phyloP scores from a whole-genome alignment of 768 basidiomycete species.

The Pleurotus salmoneostramineus region DNA sequence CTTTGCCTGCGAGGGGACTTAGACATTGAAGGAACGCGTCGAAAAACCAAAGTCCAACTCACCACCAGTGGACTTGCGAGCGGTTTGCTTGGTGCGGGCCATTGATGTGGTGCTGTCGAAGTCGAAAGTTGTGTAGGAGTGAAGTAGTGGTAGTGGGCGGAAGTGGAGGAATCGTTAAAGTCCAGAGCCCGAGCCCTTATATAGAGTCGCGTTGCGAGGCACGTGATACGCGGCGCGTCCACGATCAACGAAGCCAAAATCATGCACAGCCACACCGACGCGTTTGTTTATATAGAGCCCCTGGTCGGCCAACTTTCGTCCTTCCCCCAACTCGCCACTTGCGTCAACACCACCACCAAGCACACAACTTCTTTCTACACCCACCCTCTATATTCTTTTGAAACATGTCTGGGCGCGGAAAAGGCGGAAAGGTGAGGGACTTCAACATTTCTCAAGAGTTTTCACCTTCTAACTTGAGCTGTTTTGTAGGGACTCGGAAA shows the following conservation, averaged over 20 bases:
- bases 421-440: conserved; percentile 63
- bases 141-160: conserved; percentile 12
- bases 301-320: neutral
- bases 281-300: conserved; percentile 13
- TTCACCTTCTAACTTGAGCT: neutral
- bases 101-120: conserved; percentile 23
- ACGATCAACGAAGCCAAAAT: conserved; percentile 15
- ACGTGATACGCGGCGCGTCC: conserved; percentile 14
- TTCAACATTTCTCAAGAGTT: neutral
- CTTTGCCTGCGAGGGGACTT: conserved; percentile 36
- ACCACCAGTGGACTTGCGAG: conserved; percentile 60
- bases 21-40: neutral
- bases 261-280: conserved; percentile 24
- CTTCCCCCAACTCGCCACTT: conserved; percentile 16
- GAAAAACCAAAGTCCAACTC: conserved; percentile 28
- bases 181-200: conserved; percentile 17
- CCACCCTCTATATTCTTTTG: neutral
- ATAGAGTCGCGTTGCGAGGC: conserved; percentile 17
- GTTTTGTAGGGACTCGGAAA: conserved; percentile 67
- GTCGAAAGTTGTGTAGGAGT: neutral
- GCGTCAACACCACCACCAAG: neutral
- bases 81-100: conserved; percentile 58
- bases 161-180: neutral
- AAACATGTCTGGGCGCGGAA: conserved; percentile 77
- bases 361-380: neutral